Conservation (phyloP, 768 basidiomycete genomes). For the Pulveroboletus frians region DNA sequence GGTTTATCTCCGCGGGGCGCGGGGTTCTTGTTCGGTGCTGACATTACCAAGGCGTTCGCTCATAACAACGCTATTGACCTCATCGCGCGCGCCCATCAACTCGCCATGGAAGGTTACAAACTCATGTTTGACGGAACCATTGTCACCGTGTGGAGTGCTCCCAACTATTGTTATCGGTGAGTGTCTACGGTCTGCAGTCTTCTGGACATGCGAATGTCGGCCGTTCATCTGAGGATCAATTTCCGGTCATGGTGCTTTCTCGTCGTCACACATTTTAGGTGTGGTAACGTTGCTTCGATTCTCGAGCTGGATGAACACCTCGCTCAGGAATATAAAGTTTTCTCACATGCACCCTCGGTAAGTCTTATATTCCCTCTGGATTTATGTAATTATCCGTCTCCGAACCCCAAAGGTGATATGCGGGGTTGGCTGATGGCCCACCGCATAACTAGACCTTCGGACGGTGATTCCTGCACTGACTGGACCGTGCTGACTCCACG, state of each 20-base stretch:
- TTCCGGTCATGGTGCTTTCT: slow-evolving; percentile 20
- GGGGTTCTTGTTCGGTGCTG: slow-evolving; percentile 90
- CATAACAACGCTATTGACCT: slow-evolving; percentile 91
- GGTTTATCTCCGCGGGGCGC: slow-evolving; percentile 97
- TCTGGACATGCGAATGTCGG: slow-evolving; percentile 12
- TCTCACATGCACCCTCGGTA: slow-evolving; percentile 83
- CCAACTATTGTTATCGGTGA: slow-evolving; percentile 96
- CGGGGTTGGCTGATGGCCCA: slow-evolving; percentile 18
- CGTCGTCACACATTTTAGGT: slow-evolving; percentile 43
- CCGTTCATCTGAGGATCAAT: slow-evolving; percentile 17
- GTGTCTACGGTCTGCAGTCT: slow-evolving; percentile 27
- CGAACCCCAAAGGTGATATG: slow-evolving; percentile 22
- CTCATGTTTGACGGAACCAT: slow-evolving; percentile 94
- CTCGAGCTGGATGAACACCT: slow-evolving; percentile 91
- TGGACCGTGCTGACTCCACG: slow-evolving; percentile 1
- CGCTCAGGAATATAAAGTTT: slow-evolving; percentile 93
- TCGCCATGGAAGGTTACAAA: slow-evolving; percentile 97
- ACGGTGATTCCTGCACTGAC: background rate
- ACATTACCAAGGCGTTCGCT: slow-evolving; percentile 85
- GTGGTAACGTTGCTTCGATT: slow-evolving; percentile 94
- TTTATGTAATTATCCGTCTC: slow-evolving; percentile 11
- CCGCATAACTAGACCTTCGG: slow-evolving; percentile 4
- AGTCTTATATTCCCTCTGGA: slow-evolving; percentile 26
- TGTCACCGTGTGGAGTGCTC: slow-evolving; percentile 97
- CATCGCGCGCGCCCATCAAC: slow-evolving; percentile 94